These are phyloP conservation scores for Gynochthodes officinalis DNA, from an alignment of 257 asterid genomes.

Conservation along the genomic window DNA sequence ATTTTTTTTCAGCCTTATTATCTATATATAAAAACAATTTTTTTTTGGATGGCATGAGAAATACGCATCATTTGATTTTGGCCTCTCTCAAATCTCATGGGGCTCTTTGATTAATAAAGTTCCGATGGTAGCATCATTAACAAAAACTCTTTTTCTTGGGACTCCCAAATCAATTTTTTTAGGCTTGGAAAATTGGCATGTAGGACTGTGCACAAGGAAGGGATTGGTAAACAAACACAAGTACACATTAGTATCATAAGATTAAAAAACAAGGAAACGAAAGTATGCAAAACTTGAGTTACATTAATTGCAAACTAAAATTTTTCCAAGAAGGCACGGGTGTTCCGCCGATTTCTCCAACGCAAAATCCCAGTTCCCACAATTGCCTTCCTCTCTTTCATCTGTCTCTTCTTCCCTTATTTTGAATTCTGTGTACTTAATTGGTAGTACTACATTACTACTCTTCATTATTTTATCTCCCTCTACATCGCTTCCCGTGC, in stretches of 20 bases:
- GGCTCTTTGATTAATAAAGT: constrained; percentile 21
- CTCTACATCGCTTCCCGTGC: constrained; percentile 16
- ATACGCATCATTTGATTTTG: neutral
- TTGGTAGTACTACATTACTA: neutral
- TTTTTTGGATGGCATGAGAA: neutral
- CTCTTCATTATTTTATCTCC: neutral
- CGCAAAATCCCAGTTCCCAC: constrained; percentile 31
- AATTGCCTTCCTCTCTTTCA: constrained; percentile 19
- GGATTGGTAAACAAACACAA: neutral
- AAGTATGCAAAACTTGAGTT: no score
- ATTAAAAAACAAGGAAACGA: neutral
- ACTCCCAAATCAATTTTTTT: no score
- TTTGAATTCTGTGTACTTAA: neutral
- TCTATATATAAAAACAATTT: no score
- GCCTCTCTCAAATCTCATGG: neutral
- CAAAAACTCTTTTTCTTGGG: constrained; percentile 11
- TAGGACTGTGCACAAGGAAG: constrained; percentile 26
- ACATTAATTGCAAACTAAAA: no score
- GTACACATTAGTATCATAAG: neutral
- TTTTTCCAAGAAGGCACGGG: constrained; percentile 41
- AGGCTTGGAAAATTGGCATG: no score
- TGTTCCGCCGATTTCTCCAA: constrained; percentile 41
- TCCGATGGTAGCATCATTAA: no score
- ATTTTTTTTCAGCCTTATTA: no score
- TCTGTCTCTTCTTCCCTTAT: neutral